Evolutionary conservation across 2,329 filamentous ascomycete genomes (phyloP).

Genomic region (Microascus cirrosus): DNA sequence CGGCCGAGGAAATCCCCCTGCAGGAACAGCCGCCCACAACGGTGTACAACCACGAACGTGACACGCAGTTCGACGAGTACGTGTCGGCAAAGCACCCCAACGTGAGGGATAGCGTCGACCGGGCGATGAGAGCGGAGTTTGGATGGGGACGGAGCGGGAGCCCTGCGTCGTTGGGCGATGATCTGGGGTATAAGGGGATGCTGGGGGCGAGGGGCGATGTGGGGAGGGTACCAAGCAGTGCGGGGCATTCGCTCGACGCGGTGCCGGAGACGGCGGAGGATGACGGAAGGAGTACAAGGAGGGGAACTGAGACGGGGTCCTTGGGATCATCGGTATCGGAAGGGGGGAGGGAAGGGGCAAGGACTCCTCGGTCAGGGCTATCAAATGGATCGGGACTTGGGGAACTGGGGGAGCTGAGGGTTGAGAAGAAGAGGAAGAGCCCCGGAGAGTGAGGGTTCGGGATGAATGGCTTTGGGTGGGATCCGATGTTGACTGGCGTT

Average conservation of each 20-base stretch:
- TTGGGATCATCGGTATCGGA: background rate
- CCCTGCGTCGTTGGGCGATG: background rate
- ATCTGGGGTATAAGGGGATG: background rate
- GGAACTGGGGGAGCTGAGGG: background rate
- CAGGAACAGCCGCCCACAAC: background rate
- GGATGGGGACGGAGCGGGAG: constrained; percentile 11
- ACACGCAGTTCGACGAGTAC: constrained; percentile 36
- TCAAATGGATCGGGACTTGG: background rate
- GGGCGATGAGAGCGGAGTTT: constrained; percentile 19
- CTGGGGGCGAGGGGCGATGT: background rate
- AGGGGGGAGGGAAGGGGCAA: background rate
- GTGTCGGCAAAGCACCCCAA: constrained; percentile 18
- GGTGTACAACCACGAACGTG: constrained; percentile 31
- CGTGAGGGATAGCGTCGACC: constrained; percentile 15
- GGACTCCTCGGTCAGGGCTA: background rate
- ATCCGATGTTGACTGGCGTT: no score
- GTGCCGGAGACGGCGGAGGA: constrained; percentile 6
- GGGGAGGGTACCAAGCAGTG: background rate
- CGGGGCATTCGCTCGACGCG: constrained; percentile 5
- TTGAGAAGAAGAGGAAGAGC: background rate
- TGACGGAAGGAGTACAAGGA: background rate
- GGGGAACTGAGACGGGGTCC: background rate
- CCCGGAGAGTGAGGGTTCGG: background rate
- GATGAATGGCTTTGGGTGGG: background rate
- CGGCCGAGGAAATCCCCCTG: background rate